Base-by-base conservation (phyloP, 192 early-diverging fungal species). In the Paraglomus brasilianum region DNA sequence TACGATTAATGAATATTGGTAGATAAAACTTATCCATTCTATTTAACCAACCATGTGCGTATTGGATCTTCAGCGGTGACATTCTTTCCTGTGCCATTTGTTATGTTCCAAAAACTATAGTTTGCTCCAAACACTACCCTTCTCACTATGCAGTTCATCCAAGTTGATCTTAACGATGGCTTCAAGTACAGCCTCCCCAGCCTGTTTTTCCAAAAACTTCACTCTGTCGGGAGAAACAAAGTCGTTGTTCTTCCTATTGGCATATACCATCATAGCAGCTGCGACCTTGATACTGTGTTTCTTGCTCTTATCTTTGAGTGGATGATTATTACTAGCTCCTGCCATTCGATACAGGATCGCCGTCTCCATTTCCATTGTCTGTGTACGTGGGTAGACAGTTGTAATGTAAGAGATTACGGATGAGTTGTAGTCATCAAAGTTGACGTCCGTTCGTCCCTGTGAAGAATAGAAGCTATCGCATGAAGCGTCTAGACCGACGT, bases 401-500 rank as follows among this genome's bases (percentile, higher is more conserved):
- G 72, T 40, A 36, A 93, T 66, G 21, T 77, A 53, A 0, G 65
- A 61, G 11, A 97, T 66, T 15, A 97, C 74, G 0, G 75, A 48
- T 5, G 85, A 70, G 78, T 97, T 97, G 24, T 80, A 81, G 68
- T 97, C 95, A 71, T 82, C 79, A 76, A 95, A 95, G 24, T 80
- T 80, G 8, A 75, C 68, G 51, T 92, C 89, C 2, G 71, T 66
- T 5, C 95, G 83, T 0, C 91, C 95, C 78, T 94, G 93, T 3
- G 91, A 87, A 0, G 85, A 87, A 70, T 97, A 97, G 78, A 97
- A 97, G 6, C 89, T 89, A 67, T 93, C 91, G 1, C 88, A 89
- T 17, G 86, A 89, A 3, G 87, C 90, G 60, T 93, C 90, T 43
- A 89, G 44, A 0, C 95, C 92, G 0, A 66, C 44, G 42, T 77